Evolutionary conservation across 1,284 basidiomycete species (phyloP), one percentile per base, ranked within the genome.

Genomic region (Ustilago curta): DNA sequence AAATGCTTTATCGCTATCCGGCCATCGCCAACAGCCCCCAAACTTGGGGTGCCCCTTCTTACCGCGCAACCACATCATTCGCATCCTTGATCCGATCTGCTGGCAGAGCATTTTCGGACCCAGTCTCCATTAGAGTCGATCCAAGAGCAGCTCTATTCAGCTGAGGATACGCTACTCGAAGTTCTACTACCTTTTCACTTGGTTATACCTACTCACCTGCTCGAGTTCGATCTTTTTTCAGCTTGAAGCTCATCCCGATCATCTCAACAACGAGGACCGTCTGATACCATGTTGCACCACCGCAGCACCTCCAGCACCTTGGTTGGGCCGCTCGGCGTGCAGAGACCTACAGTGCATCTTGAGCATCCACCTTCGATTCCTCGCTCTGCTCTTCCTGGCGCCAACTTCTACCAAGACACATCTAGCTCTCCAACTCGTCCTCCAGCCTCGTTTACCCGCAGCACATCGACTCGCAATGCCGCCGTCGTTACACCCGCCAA

Each of bases 71-170:
- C 54, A 45, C 18, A 27, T 42, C 51, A 18, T 27, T 25, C 31
- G 19, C 9, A 23, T 21, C 32, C 6, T 23, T 45, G n/a, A 8
- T 31, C 21, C n/a, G 32, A 37, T 25, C 32, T 35, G 32, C 31
- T 21, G 8, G 29, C 53, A 32, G 32, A 14, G 3, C 18, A 19
- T 11, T 23, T 9, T 51, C n/a, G 21, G 47, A 21, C n/a, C 18
- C 43, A 29, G n/a, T 31, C 29, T 18, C 18, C 35, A 16, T 19
- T 39, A 25, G n/a, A 32, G 31, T 31, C 48, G 48, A 56, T 59
- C 52, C 64, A 56, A 27, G 25, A 57, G 53, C 43, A 61, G 65
- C 65, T 61, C 65, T 14, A 57, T 67, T 67, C 65, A 67, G 65
- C 65, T 61, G 54, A 61, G 58, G 48, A 35, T 48, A 12, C 37